Conservation (phyloP, 2,329 filamentous ascomycete genomes). For the Macrophomina pseudophaseolina region DNA sequence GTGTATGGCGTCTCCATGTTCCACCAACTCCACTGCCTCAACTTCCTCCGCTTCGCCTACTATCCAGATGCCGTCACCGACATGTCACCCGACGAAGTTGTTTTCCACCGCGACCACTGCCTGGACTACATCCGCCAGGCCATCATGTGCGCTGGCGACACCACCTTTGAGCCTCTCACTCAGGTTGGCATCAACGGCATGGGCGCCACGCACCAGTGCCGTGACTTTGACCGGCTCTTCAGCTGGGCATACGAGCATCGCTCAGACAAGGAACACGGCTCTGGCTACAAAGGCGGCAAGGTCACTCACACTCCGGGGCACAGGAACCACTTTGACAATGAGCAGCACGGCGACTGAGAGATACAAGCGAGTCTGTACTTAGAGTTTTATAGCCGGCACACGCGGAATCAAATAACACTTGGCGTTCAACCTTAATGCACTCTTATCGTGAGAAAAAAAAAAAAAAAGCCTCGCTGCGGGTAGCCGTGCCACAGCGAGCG, state of each 20-base stretch:
- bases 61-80: conserved; percentile 28
- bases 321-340: conserved; percentile 7
- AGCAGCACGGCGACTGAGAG: not conserved
- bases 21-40: conserved; percentile 42
- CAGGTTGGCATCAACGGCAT: conserved; percentile 10
- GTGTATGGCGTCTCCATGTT: conserved; percentile 32
- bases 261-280: not conserved
- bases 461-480: too few species aligned
- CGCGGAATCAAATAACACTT: too few species aligned
- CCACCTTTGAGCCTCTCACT: conserved; percentile 22
- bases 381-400: too few species aligned
- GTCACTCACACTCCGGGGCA: conserved; percentile 14
- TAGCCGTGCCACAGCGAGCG: too few species aligned
- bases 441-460: too few species aligned
- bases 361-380: too few species aligned
- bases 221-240: conserved; percentile 11
- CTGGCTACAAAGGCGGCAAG: conserved; percentile 2
- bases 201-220: conserved; percentile 15
- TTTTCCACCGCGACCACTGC: conserved; percentile 26
- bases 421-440: too few species aligned
- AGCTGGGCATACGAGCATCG: conserved; percentile 21
- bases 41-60: conserved; percentile 40
- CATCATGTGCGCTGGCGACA: conserved; percentile 27
- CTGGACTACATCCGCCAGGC: conserved; percentile 27
- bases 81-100: not conserved